Base-by-base conservation (phyloP, 2,329 filamentous ascomycete species). In the Cadophora malorum region DNA sequence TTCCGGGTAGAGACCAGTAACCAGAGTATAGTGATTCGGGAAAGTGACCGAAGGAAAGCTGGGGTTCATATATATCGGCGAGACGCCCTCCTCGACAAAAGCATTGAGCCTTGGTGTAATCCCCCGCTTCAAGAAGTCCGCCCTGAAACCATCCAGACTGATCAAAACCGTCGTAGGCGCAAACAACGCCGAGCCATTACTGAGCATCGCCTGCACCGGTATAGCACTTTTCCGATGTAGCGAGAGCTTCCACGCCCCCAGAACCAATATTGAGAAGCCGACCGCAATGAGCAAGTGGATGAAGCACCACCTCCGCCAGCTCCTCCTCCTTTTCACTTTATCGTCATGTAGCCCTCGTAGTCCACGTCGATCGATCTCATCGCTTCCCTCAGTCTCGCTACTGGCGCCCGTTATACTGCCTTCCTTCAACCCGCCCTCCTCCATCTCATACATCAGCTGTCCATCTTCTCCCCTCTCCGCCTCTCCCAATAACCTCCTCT, bases 41-140 rank as follows among this genome's bases (percentile, higher is more conserved):
- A 99, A 99, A 0, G 96, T 99, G 56, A 99, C 93, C 25, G 93
- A 97, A 0, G 96, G 96, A 73, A 99, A 99, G 49, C 93, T 96
- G 0, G 96, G 96, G 7, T 88, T 85, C 94, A 99, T 97, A 80
- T 95, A 97, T 72, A 89, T 86, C 2, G 96, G 95, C 6, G 94
- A 97, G 12, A 98, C 89, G 35, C 96, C 96, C 71, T 93, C 88
- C 69, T 88, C 86, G 70, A 97, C 84, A 71, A 99, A 76, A 1
- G 89, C 85, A 73, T 89, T 92, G 9, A 99, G 83, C 1, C 90
- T 89, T 0, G 95, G 96, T 0, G 95, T 97, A 38, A 98, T 81
- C 0, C 90, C 91, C 16, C 94, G 89, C 71, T 91, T 87, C 50
- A 99, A 83, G 76, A 97, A 98, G 78, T 98, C 96, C 23, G 96